Evolutionary conservation across 768 basidiomycete genomes (phyloP), one percentile per base, ranked within the genome.

Genomic region (Lentinula aciculospora): DNA sequence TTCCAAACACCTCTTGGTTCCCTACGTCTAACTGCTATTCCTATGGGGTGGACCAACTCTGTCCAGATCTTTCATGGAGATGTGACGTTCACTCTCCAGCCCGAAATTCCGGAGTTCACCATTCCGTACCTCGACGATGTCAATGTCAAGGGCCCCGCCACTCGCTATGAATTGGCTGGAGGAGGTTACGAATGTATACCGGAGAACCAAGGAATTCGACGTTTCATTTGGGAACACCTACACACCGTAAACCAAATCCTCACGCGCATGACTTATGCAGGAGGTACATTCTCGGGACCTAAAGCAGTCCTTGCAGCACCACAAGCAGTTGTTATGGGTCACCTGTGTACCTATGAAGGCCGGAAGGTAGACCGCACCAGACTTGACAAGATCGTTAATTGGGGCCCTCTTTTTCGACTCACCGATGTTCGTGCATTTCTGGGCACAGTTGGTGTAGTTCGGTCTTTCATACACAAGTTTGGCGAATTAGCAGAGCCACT

Each of bases 41-140:
- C 75, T 0, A 76, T 75, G 73, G 79, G 77, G 0, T 71, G 66
- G 60, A 53, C 51, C 9, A 53, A 53, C 27, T 53, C 51, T 6
- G 66, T 72, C 0, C 70, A 69, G 0, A 72, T 77, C 1, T 73
- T 76, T 46, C 74, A 79, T 10, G 72, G 68, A 7, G 68, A 77
- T 50, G 65, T 76, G 7, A 65, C 65, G 0, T 69, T 69, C 27
- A 72, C 76, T 7, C 58, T 80, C 0, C 65, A 72, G 42, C 55
- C 65, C 0, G 71, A 79, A 56, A 78, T 81, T 3, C 75, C 74
- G n/a, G 27, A 75, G 0, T 27, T 64, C 4, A 73, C 72, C 0
- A 59, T 63, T 0, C 70, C 68, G 0, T 82, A 70, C 50, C 67
- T 80, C 6, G 72, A 82, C 58, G 71, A 81, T 54, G 59, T 73